Conservation (phyloP, 2,329 filamentous ascomycete species). For the Leptographium lundbergii region DNA sequence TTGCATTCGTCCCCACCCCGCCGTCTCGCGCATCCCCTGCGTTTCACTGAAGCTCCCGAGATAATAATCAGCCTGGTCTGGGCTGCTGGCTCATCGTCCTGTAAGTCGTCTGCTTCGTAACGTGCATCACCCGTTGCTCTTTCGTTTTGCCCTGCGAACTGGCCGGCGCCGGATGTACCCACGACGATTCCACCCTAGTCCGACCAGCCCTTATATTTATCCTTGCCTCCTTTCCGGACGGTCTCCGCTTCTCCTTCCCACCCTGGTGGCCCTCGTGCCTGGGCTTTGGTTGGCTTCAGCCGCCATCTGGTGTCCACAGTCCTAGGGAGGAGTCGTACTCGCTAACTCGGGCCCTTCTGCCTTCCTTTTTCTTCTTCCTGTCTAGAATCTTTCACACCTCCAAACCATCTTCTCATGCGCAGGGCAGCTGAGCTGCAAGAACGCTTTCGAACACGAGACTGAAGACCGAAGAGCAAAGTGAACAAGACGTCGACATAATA, state of each 20-base stretch:
- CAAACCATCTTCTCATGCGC: conserved; percentile 4
- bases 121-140: neutral
- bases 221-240: neutral
- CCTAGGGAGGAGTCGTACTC: neutral
- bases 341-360: neutral
- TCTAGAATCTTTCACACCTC: conserved; percentile 2
- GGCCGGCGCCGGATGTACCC: neutral
- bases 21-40: neutral
- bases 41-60: neutral
- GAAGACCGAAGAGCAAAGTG: neutral
- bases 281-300: neutral
- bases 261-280: neutral
- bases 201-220: neutral
- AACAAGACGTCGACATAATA: neutral
- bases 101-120: neutral
- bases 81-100: neutral
- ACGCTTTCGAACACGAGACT: conserved; percentile 6
- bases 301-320: neutral
- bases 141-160: neutral
- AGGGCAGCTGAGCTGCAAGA: conserved; percentile 12
- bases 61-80: neutral
- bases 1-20: neutral
- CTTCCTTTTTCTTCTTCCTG: neutral
- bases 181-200: neutral
- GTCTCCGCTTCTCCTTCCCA: neutral